These are phyloP conservation scores for Paraurostyla sp. DNA, from an alignment of 73 alveolate genomes.

Conservation along the genomic window DNA sequence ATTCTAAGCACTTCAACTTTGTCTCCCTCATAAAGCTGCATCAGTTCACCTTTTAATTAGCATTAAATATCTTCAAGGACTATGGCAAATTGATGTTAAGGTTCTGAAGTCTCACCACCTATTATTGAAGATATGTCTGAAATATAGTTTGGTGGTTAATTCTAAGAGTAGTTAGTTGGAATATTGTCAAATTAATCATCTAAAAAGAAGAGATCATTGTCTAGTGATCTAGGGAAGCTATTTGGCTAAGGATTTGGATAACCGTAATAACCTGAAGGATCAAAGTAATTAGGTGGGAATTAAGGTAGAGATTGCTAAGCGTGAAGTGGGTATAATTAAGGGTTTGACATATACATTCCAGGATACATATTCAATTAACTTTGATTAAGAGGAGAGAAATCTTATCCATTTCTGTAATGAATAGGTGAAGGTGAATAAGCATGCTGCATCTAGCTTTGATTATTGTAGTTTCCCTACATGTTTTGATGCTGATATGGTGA, in stretches of 20 bases:
- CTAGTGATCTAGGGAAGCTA: not conserved
- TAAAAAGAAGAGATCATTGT: not conserved
- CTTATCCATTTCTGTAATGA: not conserved
- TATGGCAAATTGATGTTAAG: constrained; percentile 1
- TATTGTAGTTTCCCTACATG: not conserved
- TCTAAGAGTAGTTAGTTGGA: not conserved
- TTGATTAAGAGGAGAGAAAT: constrained; percentile 1
- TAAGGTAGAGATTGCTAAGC: not conserved
- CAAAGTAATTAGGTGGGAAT: not conserved
- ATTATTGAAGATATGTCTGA: constrained; percentile 5
- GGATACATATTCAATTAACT: not conserved
- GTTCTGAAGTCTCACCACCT: not conserved
- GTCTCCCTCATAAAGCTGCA: constrained; percentile 51
- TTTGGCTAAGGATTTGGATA: too few relatives aligned
- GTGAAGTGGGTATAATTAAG: too few relatives aligned
- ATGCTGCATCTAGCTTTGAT: not conserved
- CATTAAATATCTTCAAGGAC: constrained; percentile 26
- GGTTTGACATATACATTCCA: constrained; percentile 1
- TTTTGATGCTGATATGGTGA: too few relatives aligned
- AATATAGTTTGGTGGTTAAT: not conserved
- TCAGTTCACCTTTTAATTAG: constrained; percentile 39
- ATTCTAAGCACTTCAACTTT: constrained; percentile 29
- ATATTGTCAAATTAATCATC: not conserved
- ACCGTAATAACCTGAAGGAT: too few relatives aligned
- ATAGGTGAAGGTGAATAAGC: not conserved